Base-by-base conservation (phyloP, 2,329 filamentous ascomycete genomes). In the Xylariaceae sp. region DNA sequence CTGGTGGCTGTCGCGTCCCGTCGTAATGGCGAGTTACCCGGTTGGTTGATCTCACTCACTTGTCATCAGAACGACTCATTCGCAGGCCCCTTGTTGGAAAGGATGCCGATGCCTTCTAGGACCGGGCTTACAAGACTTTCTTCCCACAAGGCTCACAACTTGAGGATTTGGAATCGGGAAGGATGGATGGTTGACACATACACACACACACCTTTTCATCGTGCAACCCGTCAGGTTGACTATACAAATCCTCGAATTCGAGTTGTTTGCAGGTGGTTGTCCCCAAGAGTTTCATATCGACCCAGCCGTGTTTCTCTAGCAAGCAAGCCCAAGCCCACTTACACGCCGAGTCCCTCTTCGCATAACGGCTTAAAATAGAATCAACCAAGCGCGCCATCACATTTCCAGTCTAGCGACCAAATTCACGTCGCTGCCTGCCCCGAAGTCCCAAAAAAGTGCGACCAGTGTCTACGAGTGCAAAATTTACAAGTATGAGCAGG, bases 1-100 rank as follows among this genome's bases (percentile, higher is more conserved):
- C 17, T 55, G 59, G 62, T 66, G 64, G 60, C 64, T 65, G 55
- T 55, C 56, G 53, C 59, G 59, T 61, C 60, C 62, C 65, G 50
- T 57, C 30, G 51, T 53, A 55, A 56, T 62, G 65, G 63, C 56
- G 50, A 58, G 52, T 48, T 7, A 60, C 55, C 23, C 65, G 56
- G 60, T 58, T 64, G 63, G 61, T 49, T 53, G 47, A 8, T 23
- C 56, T 55, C 45, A 6, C 47, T 18, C 17, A 18, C 17, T 18
- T 56, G 63, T 67, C 23, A 30, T 30, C 62, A 69, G 67, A 65
- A 65, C 23, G 23, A 49, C n/a, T 51, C 54, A 23, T n/a, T 18
- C 17, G 42, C 42, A 37, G 42, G 45, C 23, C 23, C 15, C 17
- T 34, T 13, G 18, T 34, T 53, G 55, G 17, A 51, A 51, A 42